Evolutionary conservation across 176 grass and related monocot species (phyloP).

Genomic region (Cenchrus purpureus): DNA sequence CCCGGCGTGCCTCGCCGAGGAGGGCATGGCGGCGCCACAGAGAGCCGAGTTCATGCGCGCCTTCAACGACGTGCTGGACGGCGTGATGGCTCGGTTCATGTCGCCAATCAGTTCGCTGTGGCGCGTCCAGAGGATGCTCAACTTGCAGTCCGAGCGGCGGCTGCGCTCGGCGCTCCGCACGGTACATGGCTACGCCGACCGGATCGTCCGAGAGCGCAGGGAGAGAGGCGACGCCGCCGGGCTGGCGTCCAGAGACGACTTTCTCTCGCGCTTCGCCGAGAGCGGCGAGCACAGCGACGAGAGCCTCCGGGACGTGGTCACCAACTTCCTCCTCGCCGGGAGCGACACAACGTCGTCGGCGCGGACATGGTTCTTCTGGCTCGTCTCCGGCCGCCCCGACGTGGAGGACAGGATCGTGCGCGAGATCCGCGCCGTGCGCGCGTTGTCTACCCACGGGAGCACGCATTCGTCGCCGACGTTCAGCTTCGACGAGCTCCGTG

Average conservation of each 20-base stretch:
- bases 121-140: constrained; percentile 65
- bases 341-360: too few species aligned
- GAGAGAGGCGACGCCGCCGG: neutral
- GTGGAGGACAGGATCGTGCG: constrained; percentile 36
- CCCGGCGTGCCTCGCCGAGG: constrained; percentile 50
- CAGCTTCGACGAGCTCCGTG: constrained; percentile 34
- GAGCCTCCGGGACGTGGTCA: too few species aligned
- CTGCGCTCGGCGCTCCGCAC: constrained; percentile 41
- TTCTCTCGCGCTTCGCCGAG: too few species aligned
- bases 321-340: too few species aligned
- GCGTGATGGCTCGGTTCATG: constrained; percentile 51
- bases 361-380: too few species aligned
- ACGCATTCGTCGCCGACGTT: too few species aligned
- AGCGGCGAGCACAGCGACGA: too few species aligned
- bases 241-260: too few species aligned
- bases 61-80: constrained; percentile 40
- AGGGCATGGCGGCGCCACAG: neutral
- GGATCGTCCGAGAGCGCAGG: constrained; percentile 45
- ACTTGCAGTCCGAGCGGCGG: constrained; percentile 47
- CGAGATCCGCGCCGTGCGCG: constrained; percentile 42
- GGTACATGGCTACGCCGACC: constrained; percentile 48
- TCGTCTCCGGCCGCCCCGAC: too few species aligned
- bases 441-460: neutral
- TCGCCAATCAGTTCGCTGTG: constrained; percentile 43
- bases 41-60: constrained; percentile 49